Base-by-base conservation (phyloP, 345 rosid species). In the Populus deltoides region DNA sequence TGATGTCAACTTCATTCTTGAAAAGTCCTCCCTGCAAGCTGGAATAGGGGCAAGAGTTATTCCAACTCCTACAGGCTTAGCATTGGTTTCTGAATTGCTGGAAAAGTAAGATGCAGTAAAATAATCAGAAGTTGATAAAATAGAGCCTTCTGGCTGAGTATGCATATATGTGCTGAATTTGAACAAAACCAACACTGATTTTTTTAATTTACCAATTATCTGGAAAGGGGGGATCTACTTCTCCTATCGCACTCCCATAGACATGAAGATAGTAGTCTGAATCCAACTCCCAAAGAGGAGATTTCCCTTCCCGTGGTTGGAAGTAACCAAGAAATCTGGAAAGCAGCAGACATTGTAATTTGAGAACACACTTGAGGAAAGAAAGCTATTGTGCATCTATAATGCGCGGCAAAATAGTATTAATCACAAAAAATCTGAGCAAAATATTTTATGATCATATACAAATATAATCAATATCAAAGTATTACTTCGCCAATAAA, bases 241-340 rank as follows among this genome's bases (percentile, higher is more conserved):
- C 98, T 82, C 94, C 93, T 68, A 87, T 85, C 77, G 95, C 98
- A 33, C 92, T 86, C 79, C 98, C 98, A 33, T 94, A 88, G 68
- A 94, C 93, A 77, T 96, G 99, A 77, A 96, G 99, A 89, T 94
- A 92, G 78, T 94, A 94, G 83, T 96, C 99, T 63, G 97, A 91
- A 88, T 96, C 98, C 88, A 94, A 87, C 83, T 96, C 99, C 99
- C 99, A 96, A 24, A 96, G 95, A 57, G 99, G 97, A 77, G 97
- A 93, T 83, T 94, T 96, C 72, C 98, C 98, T 81, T 94, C 99
- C 79, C 88, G 93, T 79, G 98, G 97, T 75, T 88, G 90, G 84
- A 96, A 96, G 86, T 92, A 94, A 75, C 99, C 99, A 86, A 96
- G 80, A 85, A 96, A 94, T 87, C 99, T 97, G 90, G 81, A 74